phyloP scores from a whole-genome alignment of 2,329 filamentous ascomycete genomes.

The Lasiodiplodia hormozganensis region DNA sequence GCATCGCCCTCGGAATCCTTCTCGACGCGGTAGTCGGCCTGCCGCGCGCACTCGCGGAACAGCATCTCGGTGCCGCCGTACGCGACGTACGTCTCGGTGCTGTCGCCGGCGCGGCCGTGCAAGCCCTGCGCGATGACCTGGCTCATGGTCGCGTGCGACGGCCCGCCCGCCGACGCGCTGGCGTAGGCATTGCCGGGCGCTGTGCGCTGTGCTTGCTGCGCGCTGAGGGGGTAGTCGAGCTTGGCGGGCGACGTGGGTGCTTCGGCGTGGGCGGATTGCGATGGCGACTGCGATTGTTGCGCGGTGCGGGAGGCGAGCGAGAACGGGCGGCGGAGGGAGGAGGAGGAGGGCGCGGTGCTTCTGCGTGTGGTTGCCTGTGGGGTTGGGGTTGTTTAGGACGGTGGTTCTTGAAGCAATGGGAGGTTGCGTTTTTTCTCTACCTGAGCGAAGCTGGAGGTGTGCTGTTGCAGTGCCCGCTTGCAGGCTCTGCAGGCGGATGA shows the following conservation, averaged over 20 bases:
- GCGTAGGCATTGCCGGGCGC: constrained; percentile 2
- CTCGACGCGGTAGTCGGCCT: constrained; percentile 79
- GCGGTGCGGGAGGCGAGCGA: constrained; percentile 2
- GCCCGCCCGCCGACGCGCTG: constrained; percentile 5
- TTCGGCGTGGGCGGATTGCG: not conserved
- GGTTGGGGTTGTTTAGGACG: not conserved
- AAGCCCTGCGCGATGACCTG: constrained; percentile 38
- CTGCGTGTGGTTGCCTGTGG: not conserved
- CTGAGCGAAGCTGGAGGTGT: constrained; percentile 5
- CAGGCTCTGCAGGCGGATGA: constrained; percentile 47
- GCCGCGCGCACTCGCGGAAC: constrained; percentile 74
- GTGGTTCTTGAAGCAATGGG: not conserved
- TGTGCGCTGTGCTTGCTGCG: constrained; percentile 30
- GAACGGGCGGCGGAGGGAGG: not conserved
- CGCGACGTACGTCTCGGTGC: constrained; percentile 73
- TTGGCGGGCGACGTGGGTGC: constrained; percentile 26
- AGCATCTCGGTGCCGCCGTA: constrained; percentile 80
- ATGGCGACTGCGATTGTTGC: not conserved
- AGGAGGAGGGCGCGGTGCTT: constrained; percentile 31
- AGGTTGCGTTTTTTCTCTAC: constrained; percentile 31
- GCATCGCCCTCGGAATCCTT: constrained; percentile 72
- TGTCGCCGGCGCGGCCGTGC: constrained; percentile 42
- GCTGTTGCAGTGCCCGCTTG: constrained; percentile 37
- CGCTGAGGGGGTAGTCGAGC: constrained; percentile 28
- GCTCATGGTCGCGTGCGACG: constrained; percentile 25